Conservation (phyloP, 768 basidiomycete genomes). For the Strobilomyces echinocephalus region DNA sequence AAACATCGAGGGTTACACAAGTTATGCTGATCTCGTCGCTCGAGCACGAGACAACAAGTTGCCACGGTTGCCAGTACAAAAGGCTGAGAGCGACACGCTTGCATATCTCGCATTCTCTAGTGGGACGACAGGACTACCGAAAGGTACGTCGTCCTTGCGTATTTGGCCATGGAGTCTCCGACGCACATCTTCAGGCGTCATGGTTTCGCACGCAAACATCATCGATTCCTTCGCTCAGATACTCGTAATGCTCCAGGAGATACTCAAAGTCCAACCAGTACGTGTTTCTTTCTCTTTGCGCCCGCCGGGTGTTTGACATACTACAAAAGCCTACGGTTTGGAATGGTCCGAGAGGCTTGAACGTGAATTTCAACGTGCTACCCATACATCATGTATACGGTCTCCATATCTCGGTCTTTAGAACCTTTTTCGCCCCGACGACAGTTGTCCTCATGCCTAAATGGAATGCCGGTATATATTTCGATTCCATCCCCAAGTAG, state of each 20-base stretch:
- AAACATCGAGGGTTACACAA: constrained; percentile 34
- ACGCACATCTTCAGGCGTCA: constrained; percentile 46
- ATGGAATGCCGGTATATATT: constrained; percentile 53
- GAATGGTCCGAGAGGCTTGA: constrained; percentile 40
- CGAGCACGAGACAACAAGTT: constrained; percentile 34
- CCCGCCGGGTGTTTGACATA: not conserved
- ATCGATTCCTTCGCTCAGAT: constrained; percentile 41
- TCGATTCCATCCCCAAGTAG: constrained; percentile 57
- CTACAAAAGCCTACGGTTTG: constrained; percentile 35
- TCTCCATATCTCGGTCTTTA: constrained; percentile 49
- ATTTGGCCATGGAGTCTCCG: not conserved
- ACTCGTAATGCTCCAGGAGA: constrained; percentile 27
- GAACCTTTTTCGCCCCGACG: constrained; percentile 39
- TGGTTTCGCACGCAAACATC: constrained; percentile 68
- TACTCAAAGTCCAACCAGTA: constrained; percentile 37
- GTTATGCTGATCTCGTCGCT: constrained; percentile 43
- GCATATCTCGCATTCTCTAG: constrained; percentile 75
- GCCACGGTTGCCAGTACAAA: constrained; percentile 39
- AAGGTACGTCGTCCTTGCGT: constrained; percentile 41
- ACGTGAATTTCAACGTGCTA: constrained; percentile 51
- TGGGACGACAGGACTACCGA: constrained; percentile 72
- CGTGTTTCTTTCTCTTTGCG: constrained; percentile 6
- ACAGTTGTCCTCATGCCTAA: constrained; percentile 53
- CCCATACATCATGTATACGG: constrained; percentile 69
- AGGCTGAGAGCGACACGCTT: constrained; percentile 48